Evolutionary conservation across 1,284 basidiomycete genomes (phyloP).

Genomic region (Cutaneotrichosporon cavernicola): DNA sequence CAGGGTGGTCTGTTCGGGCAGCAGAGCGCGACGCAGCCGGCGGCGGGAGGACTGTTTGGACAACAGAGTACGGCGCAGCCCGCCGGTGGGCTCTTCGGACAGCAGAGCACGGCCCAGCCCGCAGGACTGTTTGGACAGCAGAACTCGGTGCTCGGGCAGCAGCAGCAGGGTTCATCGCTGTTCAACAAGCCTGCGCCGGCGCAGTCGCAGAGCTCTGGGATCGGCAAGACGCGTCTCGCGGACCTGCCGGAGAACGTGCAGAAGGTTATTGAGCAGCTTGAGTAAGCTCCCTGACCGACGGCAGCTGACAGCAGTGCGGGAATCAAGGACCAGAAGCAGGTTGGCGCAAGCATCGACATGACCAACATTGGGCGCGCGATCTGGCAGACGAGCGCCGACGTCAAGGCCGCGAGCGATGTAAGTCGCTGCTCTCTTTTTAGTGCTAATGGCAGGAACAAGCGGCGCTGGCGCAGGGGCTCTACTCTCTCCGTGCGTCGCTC

Average conservation of each 20-base stretch:
- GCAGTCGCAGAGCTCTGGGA: slow-evolving; percentile 17
- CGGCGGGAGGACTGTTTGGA: slow-evolving; percentile 18
- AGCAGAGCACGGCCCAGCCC: slow-evolving; percentile 1
- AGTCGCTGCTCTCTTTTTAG: slow-evolving; percentile 12
- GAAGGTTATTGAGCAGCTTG: slow-evolving; percentile 44
- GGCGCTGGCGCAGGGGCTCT: slow-evolving; percentile 39
- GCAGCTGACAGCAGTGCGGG: slow-evolving; percentile 25
- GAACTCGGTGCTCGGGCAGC: slow-evolving; percentile 5
- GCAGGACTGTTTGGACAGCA: slow-evolving; percentile 16
- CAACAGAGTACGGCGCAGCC: slow-evolving; percentile 17
- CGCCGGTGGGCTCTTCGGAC: neutral
- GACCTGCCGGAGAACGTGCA: slow-evolving; percentile 43
- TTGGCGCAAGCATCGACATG: slow-evolving; percentile 34
- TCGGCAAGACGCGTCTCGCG: slow-evolving; percentile 46
- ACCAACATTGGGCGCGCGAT: slow-evolving; percentile 43
- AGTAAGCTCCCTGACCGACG: slow-evolving; percentile 31
- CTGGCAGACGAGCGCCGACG: slow-evolving; percentile 42
- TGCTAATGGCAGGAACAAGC: slow-evolving; percentile 34
- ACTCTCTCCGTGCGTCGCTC: slow-evolving; percentile 31
- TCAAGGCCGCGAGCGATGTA: slow-evolving; percentile 44
- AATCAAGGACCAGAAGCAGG: slow-evolving; percentile 44
- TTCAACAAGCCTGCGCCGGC: slow-evolving; percentile 9
- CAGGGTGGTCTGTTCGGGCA: slow-evolving; percentile 1
- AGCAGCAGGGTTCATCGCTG: slow-evolving; percentile 8
- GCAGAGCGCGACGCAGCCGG: too few relatives aligned